Evolutionary conservation across 1,284 basidiomycete genomes (phyloP).

Genomic region (Trametes hirsuta): DNA sequence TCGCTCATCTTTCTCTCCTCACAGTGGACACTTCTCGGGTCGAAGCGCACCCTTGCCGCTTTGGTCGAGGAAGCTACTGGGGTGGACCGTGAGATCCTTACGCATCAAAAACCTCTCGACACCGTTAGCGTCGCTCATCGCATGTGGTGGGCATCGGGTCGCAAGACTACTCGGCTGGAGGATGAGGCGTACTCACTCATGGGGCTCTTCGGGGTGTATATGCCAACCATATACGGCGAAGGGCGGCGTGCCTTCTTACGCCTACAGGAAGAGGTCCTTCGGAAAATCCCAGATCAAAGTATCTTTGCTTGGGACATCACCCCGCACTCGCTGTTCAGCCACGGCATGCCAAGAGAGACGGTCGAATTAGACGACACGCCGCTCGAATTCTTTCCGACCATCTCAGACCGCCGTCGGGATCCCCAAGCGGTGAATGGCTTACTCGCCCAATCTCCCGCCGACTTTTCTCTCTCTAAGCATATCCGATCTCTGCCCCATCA

Average conservation of each 20-base stretch:
- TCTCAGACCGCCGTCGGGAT: no score
- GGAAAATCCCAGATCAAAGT: background rate
- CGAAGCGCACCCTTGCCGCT: background rate
- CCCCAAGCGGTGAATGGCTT: no score
- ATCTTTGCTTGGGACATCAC: slow-evolving; percentile 1
- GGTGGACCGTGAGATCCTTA: background rate
- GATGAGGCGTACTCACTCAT: slow-evolving; percentile 9
- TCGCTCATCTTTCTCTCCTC: slow-evolving; percentile 5
- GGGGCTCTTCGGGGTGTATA: slow-evolving; percentile 4
- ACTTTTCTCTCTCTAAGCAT: no score
- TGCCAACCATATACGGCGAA: slow-evolving; percentile 8
- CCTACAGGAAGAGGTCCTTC: slow-evolving; percentile 2
- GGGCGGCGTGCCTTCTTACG: slow-evolving; percentile 1
- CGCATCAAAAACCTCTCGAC: background rate
- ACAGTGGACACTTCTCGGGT: background rate
- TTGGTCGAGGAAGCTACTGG: background rate
- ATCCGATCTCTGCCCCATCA: no score
- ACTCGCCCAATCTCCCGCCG: no score
- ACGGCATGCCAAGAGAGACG: no score
- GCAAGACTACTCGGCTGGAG: slow-evolving; percentile 4
- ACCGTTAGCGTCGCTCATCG: slow-evolving; percentile 1
- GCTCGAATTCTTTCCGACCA: no score
- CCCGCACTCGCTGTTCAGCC: no score
- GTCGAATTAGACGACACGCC: no score
- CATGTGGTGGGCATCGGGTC: slow-evolving; percentile 10